Conservation (phyloP, 495 filamentous ascomycete genomes). For the Thermochaetoides thermophila region DNA sequence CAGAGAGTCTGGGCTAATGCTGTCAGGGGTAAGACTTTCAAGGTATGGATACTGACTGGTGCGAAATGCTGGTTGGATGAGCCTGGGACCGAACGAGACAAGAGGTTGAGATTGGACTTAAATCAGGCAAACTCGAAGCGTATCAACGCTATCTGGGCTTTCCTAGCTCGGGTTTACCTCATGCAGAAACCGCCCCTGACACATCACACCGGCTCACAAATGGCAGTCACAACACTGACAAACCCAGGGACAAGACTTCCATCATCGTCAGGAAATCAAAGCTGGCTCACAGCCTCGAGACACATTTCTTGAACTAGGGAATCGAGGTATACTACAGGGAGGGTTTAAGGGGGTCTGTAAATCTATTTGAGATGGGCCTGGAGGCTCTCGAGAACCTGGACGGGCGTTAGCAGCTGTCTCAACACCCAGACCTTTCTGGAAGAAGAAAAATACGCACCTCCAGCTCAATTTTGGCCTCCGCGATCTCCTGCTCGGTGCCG, state of each 20-base stretch:
- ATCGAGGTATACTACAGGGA: constrained; percentile 20
- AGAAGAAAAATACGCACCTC: constrained; percentile 55
- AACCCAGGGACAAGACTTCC: constrained; percentile 1
- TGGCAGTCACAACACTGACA: constrained; percentile 8
- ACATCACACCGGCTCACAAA: too few relatives aligned
- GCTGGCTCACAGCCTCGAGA: constrained; percentile 8
- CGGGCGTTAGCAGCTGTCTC: constrained; percentile 1
- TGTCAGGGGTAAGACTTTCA: too few relatives aligned
- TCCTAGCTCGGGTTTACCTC: too few relatives aligned
- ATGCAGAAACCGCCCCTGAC: too few relatives aligned
- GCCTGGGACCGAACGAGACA: too few relatives aligned
- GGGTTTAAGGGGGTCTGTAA: constrained; percentile 13
- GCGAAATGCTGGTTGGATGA: too few relatives aligned
- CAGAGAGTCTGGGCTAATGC: too few relatives aligned
- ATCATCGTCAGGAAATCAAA: constrained; percentile 7
- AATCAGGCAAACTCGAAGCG: too few relatives aligned
- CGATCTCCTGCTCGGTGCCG: constrained; percentile 94
- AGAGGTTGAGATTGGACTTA: too few relatives aligned
- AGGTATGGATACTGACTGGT: too few relatives aligned
- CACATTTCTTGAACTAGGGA: constrained; percentile 19
- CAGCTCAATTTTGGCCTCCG: constrained; percentile 95
- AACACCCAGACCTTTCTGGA: not conserved
- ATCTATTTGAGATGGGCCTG: constrained; percentile 61
- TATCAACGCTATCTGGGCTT: too few relatives aligned
- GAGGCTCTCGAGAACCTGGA: constrained; percentile 39